Evolutionary conservation across 768 basidiomycete species (phyloP).

Genomic region (Phylloporus sp.): DNA sequence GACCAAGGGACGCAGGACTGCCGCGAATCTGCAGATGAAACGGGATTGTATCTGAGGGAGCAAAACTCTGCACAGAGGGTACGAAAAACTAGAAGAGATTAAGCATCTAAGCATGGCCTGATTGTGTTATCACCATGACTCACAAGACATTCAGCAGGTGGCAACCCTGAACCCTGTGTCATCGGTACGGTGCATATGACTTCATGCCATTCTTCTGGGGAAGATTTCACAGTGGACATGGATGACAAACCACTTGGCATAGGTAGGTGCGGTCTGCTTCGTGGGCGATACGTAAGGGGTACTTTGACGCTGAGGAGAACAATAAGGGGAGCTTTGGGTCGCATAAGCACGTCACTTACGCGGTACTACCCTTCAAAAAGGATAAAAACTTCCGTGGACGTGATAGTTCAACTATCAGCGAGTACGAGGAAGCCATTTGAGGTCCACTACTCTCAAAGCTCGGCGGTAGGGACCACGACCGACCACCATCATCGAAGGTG

Average conservation of each 20-base stretch:
- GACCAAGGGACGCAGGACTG: constrained; percentile 39
- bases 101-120: background rate
- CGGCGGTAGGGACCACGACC: constrained; percentile 43
- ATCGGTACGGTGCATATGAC: constrained; percentile 40
- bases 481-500: constrained; percentile 37
- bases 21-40: constrained; percentile 62
- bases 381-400: constrained; percentile 37
- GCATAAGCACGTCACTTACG: constrained; percentile 30
- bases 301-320: constrained; percentile 37
- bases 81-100: constrained; percentile 47
- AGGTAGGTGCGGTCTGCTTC: constrained; percentile 50
- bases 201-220: constrained; percentile 66
- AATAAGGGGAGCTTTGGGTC: background rate
- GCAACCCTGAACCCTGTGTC: constrained; percentile 29
- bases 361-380: constrained; percentile 43
- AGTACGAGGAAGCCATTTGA: constrained; percentile 40
- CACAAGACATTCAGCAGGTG: constrained; percentile 49
- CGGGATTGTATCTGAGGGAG: constrained; percentile 51
- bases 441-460: constrained; percentile 31
- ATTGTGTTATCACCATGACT: constrained; percentile 17
- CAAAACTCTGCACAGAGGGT: constrained; percentile 51
- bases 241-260: constrained; percentile 43
- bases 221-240: constrained; percentile 52
- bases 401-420: constrained; percentile 39
- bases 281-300: constrained; percentile 50